These are phyloP conservation scores for Carex scoparia DNA, from an alignment of 176 grass and related monocot genomes.

Conservation along the genomic window DNA sequence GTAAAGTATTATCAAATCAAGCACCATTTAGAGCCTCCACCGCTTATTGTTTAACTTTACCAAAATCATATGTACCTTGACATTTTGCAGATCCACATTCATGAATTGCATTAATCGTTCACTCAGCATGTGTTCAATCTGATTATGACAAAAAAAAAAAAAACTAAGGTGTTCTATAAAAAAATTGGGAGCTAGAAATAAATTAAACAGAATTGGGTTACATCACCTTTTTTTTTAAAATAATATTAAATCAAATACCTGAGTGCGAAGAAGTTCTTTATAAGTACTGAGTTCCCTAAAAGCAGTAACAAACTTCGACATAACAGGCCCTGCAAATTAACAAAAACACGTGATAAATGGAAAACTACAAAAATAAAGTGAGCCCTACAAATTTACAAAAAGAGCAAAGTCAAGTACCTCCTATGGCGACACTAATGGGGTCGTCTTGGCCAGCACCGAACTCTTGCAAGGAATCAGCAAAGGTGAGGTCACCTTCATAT, in stretches of 20 bases:
- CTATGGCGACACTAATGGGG: constrained; percentile 86
- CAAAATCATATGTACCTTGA: constrained; percentile 45
- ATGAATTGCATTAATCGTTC: constrained; percentile 74
- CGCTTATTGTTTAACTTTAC: neutral
- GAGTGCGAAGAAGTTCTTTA: constrained; percentile 60
- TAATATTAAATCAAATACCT: constrained; percentile 41
- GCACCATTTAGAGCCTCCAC: neutral
- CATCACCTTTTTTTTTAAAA: neutral
- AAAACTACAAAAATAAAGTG: neutral
- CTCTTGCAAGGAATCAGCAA: constrained; percentile 68
- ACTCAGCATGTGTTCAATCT: constrained; percentile 97
- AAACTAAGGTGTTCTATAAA: constrained; percentile 11
- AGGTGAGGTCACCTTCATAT: constrained; percentile 68
- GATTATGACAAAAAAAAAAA: constrained; percentile 30
- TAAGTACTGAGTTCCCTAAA: constrained; percentile 25
- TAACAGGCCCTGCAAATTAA: constrained; percentile 23
- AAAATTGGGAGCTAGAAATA: constrained; percentile 22
- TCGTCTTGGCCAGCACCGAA: constrained; percentile 94
- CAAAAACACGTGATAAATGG: neutral
- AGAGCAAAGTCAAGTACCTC: constrained; percentile 50
- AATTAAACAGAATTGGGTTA: constrained; percentile 9
- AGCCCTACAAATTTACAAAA: neutral
- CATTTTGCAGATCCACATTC: constrained; percentile 63
- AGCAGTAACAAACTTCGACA: constrained; percentile 35
- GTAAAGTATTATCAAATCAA: constrained; percentile 6